Conservation (phyloP, 75 land plant genomes). For the Chamaecyparis obtusa region DNA sequence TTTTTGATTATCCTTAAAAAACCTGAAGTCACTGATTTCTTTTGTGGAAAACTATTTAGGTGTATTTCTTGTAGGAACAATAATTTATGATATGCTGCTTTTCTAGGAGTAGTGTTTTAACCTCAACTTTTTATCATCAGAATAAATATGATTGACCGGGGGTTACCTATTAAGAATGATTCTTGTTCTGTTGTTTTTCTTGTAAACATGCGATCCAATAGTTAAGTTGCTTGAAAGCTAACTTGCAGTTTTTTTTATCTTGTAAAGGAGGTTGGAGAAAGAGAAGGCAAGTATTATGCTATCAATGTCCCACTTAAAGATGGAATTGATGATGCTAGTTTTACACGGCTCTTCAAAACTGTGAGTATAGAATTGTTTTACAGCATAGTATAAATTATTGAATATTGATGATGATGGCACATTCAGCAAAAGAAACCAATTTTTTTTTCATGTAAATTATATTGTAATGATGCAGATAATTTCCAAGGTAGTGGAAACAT, state of each 20-base stretch:
- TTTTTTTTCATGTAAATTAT: background rate
- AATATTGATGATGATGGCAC: background rate
- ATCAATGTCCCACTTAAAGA: conserved; percentile 97
- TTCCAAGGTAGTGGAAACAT: conserved; percentile 85
- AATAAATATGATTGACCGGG: background rate
- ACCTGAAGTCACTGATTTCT: background rate
- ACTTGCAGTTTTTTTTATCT: background rate
- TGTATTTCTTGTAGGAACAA: background rate
- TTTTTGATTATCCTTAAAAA: background rate
- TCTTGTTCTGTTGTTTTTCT: background rate
- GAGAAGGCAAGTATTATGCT: conserved; percentile 96
- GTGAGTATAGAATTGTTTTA: conserved; percentile 40
- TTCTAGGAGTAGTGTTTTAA: background rate
- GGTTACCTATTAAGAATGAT: background rate
- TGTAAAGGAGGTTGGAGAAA: conserved; percentile 91
- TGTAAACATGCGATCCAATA: background rate
- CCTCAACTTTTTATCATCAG: background rate
- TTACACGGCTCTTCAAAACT: conserved; percentile 75
- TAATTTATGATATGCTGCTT: background rate
- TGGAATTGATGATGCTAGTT: conserved; percentile 96
- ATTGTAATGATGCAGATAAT: conserved; percentile 56
- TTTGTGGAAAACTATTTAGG: background rate
- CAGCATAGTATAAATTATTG: background rate
- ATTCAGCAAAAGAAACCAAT: background rate
- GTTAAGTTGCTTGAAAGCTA: background rate